Evolutionary conservation across 768 basidiomycete species (phyloP), one percentile per base, ranked within the genome.

Genomic region (Tylopilus rubrobrunneus): DNA sequence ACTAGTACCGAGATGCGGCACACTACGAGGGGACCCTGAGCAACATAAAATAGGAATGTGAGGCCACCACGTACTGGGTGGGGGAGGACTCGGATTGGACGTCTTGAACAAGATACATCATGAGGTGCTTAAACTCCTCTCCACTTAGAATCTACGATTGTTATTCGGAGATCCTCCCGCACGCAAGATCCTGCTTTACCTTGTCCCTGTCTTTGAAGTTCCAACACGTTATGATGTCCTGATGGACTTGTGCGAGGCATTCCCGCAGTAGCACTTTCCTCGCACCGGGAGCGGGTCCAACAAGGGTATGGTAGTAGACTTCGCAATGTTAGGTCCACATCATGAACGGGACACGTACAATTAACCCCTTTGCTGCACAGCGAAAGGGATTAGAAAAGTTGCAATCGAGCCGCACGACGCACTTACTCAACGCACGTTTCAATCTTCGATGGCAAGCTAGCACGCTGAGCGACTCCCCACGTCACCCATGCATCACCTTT

Each of bases 401-500:
- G 33, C 5, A 11, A 15, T 1, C 12, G 8, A 19, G 21, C 5
- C n/a, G 5, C 10, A 15, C 14, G 31, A 2, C 5, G 29, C 14
- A 45, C 51, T 40, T n/a, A 53, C 55, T 56, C 51, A 12, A 56
- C 29, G 27, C 51, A 53, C 3, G 51, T 51, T 27, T 48, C 46
- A 10, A 56, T 52, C 19, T 56, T 56, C 25, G 40, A 5, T 4
- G 55, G 55, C 1, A 56, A 21, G 28, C 5, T 52, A 19, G 50
- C 51, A 29, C 47, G 41, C 36, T 53, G 46, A 9, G 55, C 51
- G 23, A 56, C 48, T 4, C 34, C 50, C 50, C 49, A 51, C 10
- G 21, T 48, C 36, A 53, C 51, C 55, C 55, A 56, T 25, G 45
- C 55, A 21, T 52, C 55, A 14, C 51, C 51, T 39, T 48, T 48